phyloP scores from a whole-genome alignment of 805 yeast genomes.

The Clavispora carvajalis region DNA sequence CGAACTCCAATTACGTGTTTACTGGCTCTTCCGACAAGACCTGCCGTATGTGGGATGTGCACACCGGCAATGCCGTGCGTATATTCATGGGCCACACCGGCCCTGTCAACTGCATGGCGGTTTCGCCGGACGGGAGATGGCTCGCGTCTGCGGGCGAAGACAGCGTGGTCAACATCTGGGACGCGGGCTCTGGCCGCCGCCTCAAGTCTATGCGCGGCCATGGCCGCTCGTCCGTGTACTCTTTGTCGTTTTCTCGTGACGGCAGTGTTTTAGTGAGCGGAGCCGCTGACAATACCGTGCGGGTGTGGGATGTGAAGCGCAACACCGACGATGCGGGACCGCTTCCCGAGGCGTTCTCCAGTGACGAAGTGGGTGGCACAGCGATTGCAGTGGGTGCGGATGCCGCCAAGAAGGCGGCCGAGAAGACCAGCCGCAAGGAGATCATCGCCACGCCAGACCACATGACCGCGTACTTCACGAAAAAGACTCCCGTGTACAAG shows the following conservation, averaged over 20 bases:
- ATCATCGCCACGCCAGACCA: slow-evolving; percentile 83
- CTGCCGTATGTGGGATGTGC: slow-evolving; percentile 96
- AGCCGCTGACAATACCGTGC: slow-evolving; percentile 86
- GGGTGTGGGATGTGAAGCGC: slow-evolving; percentile 93
- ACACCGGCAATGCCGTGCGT: slow-evolving; percentile 82
- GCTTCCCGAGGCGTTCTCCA: slow-evolving; percentile 64
- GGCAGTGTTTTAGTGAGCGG: slow-evolving; percentile 88
- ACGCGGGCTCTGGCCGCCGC: slow-evolving; percentile 83
- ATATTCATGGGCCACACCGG: slow-evolving; percentile 90
- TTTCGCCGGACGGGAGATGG: slow-evolving; percentile 97
- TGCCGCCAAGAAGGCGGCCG: slow-evolving; percentile 18
- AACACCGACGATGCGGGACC: slow-evolving; percentile 77
- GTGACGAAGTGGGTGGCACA: slow-evolving; percentile 6
- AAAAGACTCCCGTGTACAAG: slow-evolving; percentile 88
- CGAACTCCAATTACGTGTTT: slow-evolving; percentile 88
- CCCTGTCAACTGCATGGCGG: slow-evolving; percentile 80
- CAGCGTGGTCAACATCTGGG: slow-evolving; percentile 85
- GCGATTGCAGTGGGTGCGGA: slow-evolving; percentile 12
- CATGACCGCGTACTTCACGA: slow-evolving; percentile 89
- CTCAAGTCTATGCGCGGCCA: slow-evolving; percentile 93
- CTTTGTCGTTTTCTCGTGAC: slow-evolving; percentile 78
- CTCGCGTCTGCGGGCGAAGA: slow-evolving; percentile 94
- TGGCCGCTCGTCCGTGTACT: slow-evolving; percentile 79
- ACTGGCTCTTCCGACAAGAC: slow-evolving; percentile 96
- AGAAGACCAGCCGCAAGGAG: slow-evolving; percentile 52